Evolutionary conservation across 108 stramenopile genomes (phyloP).

Genomic region (Aurantiochytrium sp.): DNA sequence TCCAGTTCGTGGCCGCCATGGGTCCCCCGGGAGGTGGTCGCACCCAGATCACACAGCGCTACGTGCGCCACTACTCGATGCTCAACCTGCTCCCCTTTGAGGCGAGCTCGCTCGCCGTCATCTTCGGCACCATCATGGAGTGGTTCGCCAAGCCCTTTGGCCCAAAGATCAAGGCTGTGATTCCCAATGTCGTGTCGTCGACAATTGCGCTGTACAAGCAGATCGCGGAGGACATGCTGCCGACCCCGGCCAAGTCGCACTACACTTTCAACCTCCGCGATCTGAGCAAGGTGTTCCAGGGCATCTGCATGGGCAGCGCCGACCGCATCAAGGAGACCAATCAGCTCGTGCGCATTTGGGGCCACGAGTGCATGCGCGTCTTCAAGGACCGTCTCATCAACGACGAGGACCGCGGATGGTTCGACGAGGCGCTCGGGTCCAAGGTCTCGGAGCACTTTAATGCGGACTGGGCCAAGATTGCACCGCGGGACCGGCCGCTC

Average conservation of each 20-base stretch:
- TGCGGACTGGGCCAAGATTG: slow-evolving; percentile 39
- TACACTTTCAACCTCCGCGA: slow-evolving; percentile 70
- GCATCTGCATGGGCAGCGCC: slow-evolving; percentile 50
- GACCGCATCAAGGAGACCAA: slow-evolving; percentile 49
- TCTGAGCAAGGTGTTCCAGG: slow-evolving; percentile 66
- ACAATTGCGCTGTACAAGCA: slow-evolving; percentile 55
- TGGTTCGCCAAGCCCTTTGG: slow-evolving; percentile 52
- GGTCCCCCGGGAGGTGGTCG: slow-evolving; percentile 66
- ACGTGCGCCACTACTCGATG: slow-evolving; percentile 62
- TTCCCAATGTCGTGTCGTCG: slow-evolving; percentile 41
- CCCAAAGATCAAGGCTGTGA: slow-evolving; percentile 46
- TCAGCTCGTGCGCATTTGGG: slow-evolving; percentile 55
- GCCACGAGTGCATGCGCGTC: slow-evolving; percentile 60
- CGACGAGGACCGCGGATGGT: slow-evolving; percentile 59
- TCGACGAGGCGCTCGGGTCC: slow-evolving; percentile 40
- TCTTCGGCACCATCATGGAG: slow-evolving; percentile 58
- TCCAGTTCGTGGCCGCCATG: slow-evolving; percentile 63
- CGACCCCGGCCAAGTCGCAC: slow-evolving; percentile 64
- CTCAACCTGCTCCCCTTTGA: slow-evolving; percentile 59
- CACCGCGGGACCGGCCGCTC: slow-evolving; percentile 36
- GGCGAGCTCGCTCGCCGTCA: slow-evolving; percentile 47
- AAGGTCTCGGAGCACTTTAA: slow-evolving; percentile 48
- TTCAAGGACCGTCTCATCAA: slow-evolving; percentile 63
- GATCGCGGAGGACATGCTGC: slow-evolving; percentile 54
- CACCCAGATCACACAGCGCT: slow-evolving; percentile 62